phyloP scores from a whole-genome alignment of 176 grass and related monocot species.

The Phyllostachys edulis region DNA sequence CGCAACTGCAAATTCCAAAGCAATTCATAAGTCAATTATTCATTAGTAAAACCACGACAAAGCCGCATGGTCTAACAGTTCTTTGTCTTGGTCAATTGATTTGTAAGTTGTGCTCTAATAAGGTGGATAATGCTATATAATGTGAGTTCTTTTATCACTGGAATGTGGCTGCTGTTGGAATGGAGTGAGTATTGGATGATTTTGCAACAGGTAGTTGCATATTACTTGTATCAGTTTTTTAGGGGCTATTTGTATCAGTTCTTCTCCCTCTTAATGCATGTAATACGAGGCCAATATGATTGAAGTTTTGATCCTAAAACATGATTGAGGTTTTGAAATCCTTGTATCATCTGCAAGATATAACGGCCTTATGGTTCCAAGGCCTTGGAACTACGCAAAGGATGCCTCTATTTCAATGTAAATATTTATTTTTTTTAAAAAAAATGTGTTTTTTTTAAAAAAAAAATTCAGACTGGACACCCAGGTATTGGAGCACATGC shows the following conservation, averaged over 20 bases:
- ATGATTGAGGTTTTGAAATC: neutral
- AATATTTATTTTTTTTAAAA: too few relatives aligned
- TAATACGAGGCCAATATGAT: neutral
- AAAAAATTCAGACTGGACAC: too few relatives aligned
- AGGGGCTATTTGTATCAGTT: too few relatives aligned
- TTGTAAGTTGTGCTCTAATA: slow-evolving; percentile 26
- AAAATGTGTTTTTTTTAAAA: too few relatives aligned
- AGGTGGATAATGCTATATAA: neutral
- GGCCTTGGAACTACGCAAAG: too few relatives aligned
- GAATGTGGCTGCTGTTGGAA: neutral
- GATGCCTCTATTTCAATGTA: neutral
- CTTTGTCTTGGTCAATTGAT: neutral
- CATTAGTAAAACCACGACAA: too few relatives aligned
- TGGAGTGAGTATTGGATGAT: neutral
- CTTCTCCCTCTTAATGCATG: neutral
- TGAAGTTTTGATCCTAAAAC: neutral
- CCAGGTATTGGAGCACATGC: too few relatives aligned
- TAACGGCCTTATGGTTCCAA: neutral
- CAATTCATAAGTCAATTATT: too few relatives aligned
- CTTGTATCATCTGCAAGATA: neutral
- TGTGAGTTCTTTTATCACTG: neutral
- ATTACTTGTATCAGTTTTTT: too few relatives aligned
- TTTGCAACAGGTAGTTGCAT: neutral
- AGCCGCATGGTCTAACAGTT: too few relatives aligned
- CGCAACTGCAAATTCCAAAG: too few relatives aligned